Conservation (phyloP, 345 rosid species). For the Dipteronia sinensis region DNA sequence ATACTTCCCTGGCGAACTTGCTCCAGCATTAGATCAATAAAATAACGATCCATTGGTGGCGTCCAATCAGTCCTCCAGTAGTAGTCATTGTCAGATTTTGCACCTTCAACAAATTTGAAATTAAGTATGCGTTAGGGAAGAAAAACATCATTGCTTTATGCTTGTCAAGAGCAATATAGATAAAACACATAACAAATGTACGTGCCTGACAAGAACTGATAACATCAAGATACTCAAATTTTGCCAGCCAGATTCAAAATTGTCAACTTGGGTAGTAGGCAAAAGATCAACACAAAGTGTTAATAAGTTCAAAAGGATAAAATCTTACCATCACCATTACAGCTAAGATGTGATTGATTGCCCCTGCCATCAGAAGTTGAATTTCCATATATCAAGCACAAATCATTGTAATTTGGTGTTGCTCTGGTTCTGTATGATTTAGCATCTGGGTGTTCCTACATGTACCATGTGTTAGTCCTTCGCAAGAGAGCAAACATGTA, state of each 20-base stretch:
- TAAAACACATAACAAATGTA: background rate
- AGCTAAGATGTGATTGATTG: slow-evolving; percentile 24
- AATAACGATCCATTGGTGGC: slow-evolving; percentile 50
- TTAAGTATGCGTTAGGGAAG: background rate
- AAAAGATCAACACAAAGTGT: background rate
- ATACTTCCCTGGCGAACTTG: slow-evolving; percentile 46
- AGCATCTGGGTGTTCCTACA: slow-evolving; percentile 47
- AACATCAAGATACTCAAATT: background rate
- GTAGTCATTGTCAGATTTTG: slow-evolving; percentile 26
- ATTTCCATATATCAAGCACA: slow-evolving; percentile 50
- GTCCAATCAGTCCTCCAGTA: slow-evolving; percentile 40
- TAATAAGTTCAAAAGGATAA: background rate
- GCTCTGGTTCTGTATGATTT: slow-evolving; percentile 24
- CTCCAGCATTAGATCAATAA: slow-evolving; percentile 52
- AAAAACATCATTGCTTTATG: background rate
- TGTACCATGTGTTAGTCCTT: slow-evolving; percentile 24
- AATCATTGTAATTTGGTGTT: slow-evolving; percentile 40
- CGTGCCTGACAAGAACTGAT: background rate
- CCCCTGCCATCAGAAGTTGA: slow-evolving; percentile 27
- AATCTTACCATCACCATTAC: slow-evolving; percentile 33
- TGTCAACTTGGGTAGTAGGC: background rate
- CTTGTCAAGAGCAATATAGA: slow-evolving; percentile 7
- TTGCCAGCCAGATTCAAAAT: background rate
- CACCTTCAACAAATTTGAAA: slow-evolving; percentile 34
- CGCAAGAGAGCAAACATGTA: background rate